A percentile compares a stretch with the other conserved stretches of the same genome.
These are phyloP conservation scores for Lunularia cruciata DNA, from an alignment of 225 moss, liverwort and hornwort genomes.

Conservation along the genomic window DNA sequence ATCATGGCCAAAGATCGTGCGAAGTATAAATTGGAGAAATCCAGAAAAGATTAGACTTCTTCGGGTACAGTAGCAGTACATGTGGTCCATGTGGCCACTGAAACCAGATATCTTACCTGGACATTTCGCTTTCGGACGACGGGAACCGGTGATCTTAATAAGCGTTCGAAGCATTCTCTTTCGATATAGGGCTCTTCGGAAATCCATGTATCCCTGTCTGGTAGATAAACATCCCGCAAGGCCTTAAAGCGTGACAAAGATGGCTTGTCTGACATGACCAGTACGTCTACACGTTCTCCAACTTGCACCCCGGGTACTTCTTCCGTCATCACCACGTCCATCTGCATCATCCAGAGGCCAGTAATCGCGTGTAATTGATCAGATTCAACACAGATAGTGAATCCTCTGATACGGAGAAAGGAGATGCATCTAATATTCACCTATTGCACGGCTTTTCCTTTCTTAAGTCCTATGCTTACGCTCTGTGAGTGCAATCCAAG, in stretches of 20 bases:
- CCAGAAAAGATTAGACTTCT: too few species aligned
- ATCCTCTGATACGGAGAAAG: too few species aligned
- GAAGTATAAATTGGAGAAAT: too few species aligned
- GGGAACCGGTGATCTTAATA: conserved; percentile 3
- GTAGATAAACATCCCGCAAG: conserved; percentile 79
- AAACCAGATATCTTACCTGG: conserved; percentile 28
- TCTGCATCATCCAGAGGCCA: conserved; percentile 62
- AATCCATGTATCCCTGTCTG: conserved; percentile 67
- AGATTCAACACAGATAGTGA: too few species aligned
- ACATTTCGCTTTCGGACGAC: not conserved
- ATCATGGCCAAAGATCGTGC: too few species aligned
- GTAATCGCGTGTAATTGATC: too few species aligned
- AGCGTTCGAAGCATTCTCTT: conserved; percentile 56
- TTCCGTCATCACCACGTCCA: conserved; percentile 65
- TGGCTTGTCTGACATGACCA: conserved; percentile 80
- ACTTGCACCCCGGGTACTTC: conserved; percentile 65
- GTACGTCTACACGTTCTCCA: conserved; percentile 70
- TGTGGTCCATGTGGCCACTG: too few species aligned
- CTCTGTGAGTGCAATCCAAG: too few species aligned
- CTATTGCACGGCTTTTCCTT: too few species aligned
- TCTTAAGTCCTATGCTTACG: too few species aligned
- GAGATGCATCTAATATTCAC: too few species aligned
- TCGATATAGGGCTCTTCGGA: conserved; percentile 70
- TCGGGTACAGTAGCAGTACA: too few species aligned
- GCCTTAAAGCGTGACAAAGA: conserved; percentile 76